Percentiles rank a stretch among this genome's conserved stretches.
Evolutionary conservation across 2,329 filamentous ascomycete genomes (phyloP).

Genomic region (Hymenoscyphus albidus): DNA sequence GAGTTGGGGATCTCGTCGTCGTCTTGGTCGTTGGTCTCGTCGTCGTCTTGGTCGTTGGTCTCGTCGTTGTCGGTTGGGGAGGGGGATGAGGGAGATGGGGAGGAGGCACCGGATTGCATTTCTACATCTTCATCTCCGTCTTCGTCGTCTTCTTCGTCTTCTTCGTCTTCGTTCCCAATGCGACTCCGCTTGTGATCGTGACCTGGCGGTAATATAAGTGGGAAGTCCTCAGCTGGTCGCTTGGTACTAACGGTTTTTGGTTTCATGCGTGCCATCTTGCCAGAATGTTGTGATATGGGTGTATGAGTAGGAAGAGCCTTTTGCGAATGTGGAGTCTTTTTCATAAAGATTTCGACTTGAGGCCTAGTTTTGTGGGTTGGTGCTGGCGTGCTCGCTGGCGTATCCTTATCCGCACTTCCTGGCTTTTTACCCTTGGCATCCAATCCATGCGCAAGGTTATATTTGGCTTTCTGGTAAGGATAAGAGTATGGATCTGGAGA

Average conservation of each 20-base stretch:
- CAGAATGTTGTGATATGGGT: background rate
- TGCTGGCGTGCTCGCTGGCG: background rate
- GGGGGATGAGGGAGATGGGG: background rate
- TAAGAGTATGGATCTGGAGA: constrained; percentile 8
- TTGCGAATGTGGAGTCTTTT: constrained; percentile 8
- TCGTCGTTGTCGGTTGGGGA: background rate
- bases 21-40: background rate
- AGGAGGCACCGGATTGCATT: background rate
- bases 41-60: background rate
- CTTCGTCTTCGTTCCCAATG: background rate
- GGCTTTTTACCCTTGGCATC: background rate
- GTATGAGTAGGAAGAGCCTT: constrained; percentile 8
- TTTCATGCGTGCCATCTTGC: constrained; percentile 6
- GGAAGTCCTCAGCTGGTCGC: background rate
- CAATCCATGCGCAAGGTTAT: background rate
- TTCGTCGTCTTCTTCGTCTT: background rate
- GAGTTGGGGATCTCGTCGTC: background rate
- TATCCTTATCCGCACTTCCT: background rate
- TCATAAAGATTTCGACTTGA: background rate
- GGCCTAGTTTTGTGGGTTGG: background rate
- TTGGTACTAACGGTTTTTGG: constrained; percentile 1
- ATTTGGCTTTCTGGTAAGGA: background rate
- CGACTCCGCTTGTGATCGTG: background rate
- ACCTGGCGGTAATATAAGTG: background rate
- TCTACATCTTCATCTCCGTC: background rate